phyloP scores from a whole-genome alignment of 495 filamentous ascomycete genomes.

The Penicillium paradoxum region DNA sequence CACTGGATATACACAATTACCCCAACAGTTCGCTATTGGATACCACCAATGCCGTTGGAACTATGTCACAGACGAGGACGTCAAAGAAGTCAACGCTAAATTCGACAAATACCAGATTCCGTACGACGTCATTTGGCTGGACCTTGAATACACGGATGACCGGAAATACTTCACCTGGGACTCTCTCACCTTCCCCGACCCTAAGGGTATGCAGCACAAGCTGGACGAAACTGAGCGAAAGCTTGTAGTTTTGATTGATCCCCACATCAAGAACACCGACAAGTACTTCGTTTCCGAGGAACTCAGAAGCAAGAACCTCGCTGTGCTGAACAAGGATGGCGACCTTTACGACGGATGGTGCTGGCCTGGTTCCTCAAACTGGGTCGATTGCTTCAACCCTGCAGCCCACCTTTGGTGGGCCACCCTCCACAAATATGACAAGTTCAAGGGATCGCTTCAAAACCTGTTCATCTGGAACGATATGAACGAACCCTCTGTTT shows the following conservation, averaged over 20 bases:
- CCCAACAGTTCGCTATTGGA: conserved; percentile 83
- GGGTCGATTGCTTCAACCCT: conserved; percentile 93
- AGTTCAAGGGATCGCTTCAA: conserved; percentile 71
- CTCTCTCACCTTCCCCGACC: conserved; percentile 75
- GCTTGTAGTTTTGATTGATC: conserved; percentile 91
- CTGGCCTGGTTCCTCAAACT: conserved; percentile 94
- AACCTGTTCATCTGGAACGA: conserved; percentile 98
- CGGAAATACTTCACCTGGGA: conserved; percentile 99
- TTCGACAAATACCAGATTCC: conserved; percentile 93
- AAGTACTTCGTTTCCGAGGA: conserved; percentile 72
- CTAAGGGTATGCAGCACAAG: conserved; percentile 80
- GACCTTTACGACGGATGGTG: conserved; percentile 93
- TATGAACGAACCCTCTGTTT: conserved; percentile 99
- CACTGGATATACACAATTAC: conserved; percentile 89
- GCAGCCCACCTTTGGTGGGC: conserved; percentile 85
- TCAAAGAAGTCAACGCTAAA: conserved; percentile 91
- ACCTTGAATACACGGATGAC: conserved; percentile 92
- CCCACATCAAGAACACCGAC: conserved; percentile 90
- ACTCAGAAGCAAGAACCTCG: conserved; percentile 75
- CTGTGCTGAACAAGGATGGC: conserved; percentile 82
- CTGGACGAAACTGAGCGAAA: conserved; percentile 79
- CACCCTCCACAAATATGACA: conserved; percentile 76
- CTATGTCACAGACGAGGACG: conserved; percentile 93
- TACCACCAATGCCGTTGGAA: conserved; percentile 99
- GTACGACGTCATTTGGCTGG: conserved; percentile 98